These are phyloP conservation scores for Phaeotremella skinneri DNA, from an alignment of 768 basidiomycete genomes.

Conservation along the genomic window DNA sequence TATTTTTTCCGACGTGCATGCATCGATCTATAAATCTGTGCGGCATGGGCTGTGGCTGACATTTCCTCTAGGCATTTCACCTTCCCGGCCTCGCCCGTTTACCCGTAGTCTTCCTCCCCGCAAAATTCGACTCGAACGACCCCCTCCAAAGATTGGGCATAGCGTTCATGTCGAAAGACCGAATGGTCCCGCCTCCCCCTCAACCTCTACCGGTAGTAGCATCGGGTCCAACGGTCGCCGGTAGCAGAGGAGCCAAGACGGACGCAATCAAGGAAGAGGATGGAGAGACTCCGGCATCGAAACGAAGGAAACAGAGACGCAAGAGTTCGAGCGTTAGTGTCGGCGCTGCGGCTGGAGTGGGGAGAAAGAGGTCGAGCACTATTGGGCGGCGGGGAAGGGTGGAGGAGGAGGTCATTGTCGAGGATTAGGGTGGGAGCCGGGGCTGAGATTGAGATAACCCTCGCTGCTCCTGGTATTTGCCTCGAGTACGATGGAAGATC, in stretches of 20 bases:
- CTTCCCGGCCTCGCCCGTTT: slow-evolving; percentile 24
- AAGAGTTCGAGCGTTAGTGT: slow-evolving; percentile 29
- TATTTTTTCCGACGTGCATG: neutral
- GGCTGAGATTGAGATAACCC: too few relatives aligned
- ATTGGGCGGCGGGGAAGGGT: neutral
- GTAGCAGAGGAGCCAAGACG: neutral
- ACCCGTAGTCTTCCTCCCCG: slow-evolving; percentile 45
- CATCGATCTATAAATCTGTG: neutral
- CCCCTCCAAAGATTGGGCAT: slow-evolving; percentile 39
- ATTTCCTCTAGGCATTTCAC: slow-evolving; percentile 35
- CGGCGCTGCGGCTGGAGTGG: neutral
- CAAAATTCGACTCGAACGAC: slow-evolving; percentile 44
- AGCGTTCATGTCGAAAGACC: slow-evolving; percentile 39
- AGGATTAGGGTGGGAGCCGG: slow-evolving; percentile 5
- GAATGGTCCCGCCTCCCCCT: slow-evolving; percentile 22
- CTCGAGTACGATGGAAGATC: too few relatives aligned
- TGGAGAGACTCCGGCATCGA: slow-evolving; percentile 13
- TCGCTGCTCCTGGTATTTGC: too few relatives aligned
- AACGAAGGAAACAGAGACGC: slow-evolving; percentile 34
- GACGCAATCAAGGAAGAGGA: neutral
- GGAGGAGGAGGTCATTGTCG: slow-evolving; percentile 12
- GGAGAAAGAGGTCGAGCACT: neutral
- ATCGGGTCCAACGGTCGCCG: neutral
- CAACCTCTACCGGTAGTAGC: slow-evolving; percentile 5
- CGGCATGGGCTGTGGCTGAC: neutral